These are phyloP conservation scores for Neofusicoccum sp. DNA, from an alignment of 2,329 filamentous ascomycete genomes.

Conservation along the genomic window DNA sequence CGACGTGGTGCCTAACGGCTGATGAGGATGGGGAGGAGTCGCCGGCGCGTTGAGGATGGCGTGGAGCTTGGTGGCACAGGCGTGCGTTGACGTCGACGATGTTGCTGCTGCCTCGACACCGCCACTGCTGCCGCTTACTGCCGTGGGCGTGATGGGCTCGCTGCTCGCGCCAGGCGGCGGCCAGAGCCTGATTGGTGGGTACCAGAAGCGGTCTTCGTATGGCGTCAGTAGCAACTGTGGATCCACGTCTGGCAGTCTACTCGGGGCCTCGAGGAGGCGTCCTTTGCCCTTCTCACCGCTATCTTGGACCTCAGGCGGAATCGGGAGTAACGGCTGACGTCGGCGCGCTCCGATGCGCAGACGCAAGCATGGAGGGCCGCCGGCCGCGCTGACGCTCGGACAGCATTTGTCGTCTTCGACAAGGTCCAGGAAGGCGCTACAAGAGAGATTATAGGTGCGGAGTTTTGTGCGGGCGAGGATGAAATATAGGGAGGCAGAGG, in stretches of 20 bases:
- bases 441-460: conserved; percentile 57
- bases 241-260: conserved; percentile 13
- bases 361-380: conserved; percentile 43
- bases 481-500: conserved; percentile 41
- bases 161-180: conserved; percentile 30
- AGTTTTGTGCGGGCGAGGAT: conserved; percentile 59
- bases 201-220: conserved; percentile 28
- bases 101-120: too few relatives aligned
- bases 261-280: too few relatives aligned
- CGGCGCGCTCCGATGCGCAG: conserved; percentile 55
- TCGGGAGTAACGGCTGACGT: neutral
- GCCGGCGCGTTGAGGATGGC: conserved; percentile 35
- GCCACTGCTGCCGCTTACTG: neutral
- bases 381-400: conserved; percentile 32
- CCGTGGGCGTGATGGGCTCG: conserved; percentile 22
- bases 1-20: neutral
- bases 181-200: conserved; percentile 38
- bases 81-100: neutral
- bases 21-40: neutral
- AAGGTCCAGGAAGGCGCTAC: conserved; percentile 62
- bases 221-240: neutral
- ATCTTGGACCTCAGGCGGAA: neutral
- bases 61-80: conserved; percentile 35
- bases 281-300: neutral
- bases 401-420: conserved; percentile 54